Base-by-base conservation (phyloP, 2,329 filamentous ascomycete species). In the Fonsecaea pedrosoi region DNA sequence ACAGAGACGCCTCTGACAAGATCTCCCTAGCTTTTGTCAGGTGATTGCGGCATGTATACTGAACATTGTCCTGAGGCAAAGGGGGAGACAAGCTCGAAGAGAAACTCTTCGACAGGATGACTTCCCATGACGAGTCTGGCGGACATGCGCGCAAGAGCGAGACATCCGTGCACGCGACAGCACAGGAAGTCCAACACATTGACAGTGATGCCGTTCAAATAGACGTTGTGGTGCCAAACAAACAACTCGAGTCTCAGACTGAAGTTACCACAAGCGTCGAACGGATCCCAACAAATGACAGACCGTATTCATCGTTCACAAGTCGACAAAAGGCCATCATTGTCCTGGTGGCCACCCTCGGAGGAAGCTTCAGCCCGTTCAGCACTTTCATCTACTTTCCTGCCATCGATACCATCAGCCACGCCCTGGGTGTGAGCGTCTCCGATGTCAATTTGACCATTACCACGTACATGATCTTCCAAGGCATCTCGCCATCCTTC, bases 401-500 rank as follows among this genome's bases (percentile, higher is more conserved):
- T 0, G 78, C 50, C 13, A 55, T 62, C 13, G 50, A 55, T 21
- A 56, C 37, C 53, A 55, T 62, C 50, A 62, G 50, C 35, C 50
- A 56, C 3, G 53, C 60, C 35, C 48, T 55, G 13, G n/a, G 55
- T 35, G 50, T 62, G 10, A 40, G 48, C 30, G 30, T 56, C 25
- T 55, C 50, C 9, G 50, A 55, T 18, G 61, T 72, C 53, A 70
- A 75, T 45, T 66, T 77, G 21, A 74, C 74, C 0, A 72, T 77
- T 21, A 77, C 77, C 0, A 75, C 76, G 6, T 68, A 66, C 54
- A 35, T 80, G 80, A 82, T 85, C 54, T 79, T 84, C 53, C 84
- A 87, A 77, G 85, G 82, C 2, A 74, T 86, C n/a, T 80, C 82
- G 1, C 83, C 83, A 21, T 82, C 83, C 71, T 77, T 85, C 12